A percentile compares a stretch with the other conserved stretches of the same genome.
Evolutionary conservation across 768 basidiomycete genomes (phyloP).

Genomic region (Podaxis sp.): DNA sequence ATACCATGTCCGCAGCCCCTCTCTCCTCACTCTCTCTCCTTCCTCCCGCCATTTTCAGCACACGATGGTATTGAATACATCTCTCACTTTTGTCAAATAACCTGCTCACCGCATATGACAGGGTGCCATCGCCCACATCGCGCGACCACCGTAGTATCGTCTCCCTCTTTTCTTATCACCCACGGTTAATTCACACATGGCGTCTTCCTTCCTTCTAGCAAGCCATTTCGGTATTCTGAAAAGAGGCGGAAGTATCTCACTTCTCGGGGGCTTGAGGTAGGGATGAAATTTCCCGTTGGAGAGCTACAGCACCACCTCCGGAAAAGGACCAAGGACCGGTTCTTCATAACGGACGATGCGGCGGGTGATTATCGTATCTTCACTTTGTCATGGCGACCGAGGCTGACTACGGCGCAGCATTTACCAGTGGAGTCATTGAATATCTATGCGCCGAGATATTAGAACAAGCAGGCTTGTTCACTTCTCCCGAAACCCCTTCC

Average conservation of each 20-base stretch:
- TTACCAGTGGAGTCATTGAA: conserved; percentile 83
- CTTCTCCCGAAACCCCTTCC: background rate
- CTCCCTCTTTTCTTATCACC: background rate
- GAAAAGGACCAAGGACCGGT: background rate
- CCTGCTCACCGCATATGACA: background rate
- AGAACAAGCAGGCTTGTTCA: conserved; percentile 64
- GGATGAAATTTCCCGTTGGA: conserved; percentile 2
- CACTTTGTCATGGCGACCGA: background rate
- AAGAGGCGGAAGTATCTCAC: background rate
- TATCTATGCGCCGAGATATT: conserved; percentile 87
- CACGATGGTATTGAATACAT: background rate
- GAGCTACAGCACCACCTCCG: background rate
- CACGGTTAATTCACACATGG: background rate
- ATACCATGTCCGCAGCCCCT: background rate
- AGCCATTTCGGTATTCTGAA: background rate
- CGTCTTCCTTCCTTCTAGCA: background rate
- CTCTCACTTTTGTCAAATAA: background rate
- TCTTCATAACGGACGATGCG: conserved; percentile 42
- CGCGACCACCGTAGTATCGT: conserved; percentile 1
- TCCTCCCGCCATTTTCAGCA: background rate
- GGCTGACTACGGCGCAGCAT: conserved; percentile 42
- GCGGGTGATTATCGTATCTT: conserved; percentile 42
- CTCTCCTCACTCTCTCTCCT: background rate
- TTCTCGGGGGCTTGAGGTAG: conserved; percentile 2
- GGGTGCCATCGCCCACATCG: background rate